These are phyloP conservation scores for Sarcodon sp. DNA, from an alignment of 768 basidiomycete species.

Conservation along the genomic window DNA sequence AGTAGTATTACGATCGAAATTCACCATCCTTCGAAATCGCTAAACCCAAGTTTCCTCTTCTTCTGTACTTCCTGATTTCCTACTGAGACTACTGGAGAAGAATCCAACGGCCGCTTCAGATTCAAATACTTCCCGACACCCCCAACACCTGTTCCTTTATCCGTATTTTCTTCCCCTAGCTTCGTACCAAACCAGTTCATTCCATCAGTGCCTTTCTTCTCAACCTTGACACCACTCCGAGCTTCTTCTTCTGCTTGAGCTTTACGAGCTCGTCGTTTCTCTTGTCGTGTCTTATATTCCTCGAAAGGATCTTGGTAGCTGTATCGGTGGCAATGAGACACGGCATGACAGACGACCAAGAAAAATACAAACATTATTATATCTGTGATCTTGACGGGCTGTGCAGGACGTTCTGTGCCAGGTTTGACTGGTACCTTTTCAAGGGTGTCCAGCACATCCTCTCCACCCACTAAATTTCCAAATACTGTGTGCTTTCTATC, in stretches of 20 bases:
- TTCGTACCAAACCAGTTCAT: conserved; percentile 87
- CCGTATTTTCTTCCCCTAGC: conserved; percentile 33
- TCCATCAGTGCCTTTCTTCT: conserved; percentile 52
- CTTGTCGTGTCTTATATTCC: conserved; percentile 74
- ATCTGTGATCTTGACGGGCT: conserved; percentile 76
- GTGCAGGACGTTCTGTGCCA: conserved; percentile 79
- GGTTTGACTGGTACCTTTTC: conserved; percentile 74
- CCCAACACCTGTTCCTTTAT: conserved; percentile 22
- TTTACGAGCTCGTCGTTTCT: conserved; percentile 60
- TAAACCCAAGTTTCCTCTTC: conserved; percentile 79
- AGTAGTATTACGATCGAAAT: too few species aligned
- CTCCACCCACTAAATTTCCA: conserved; percentile 92
- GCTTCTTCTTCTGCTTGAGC: conserved; percentile 27
- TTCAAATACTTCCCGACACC: conserved; percentile 77
- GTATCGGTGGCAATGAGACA: not conserved
- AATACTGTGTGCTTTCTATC: conserved; percentile 95
- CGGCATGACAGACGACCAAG: not conserved
- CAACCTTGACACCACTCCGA: conserved; percentile 11
- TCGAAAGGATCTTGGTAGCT: conserved; percentile 95
- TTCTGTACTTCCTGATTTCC: conserved; percentile 47
- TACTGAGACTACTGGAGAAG: conserved; percentile 1
- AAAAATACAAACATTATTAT: conserved; percentile 59
- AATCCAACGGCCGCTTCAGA: conserved; percentile 15
- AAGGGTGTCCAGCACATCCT: conserved; percentile 75
- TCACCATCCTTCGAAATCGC: conserved; percentile 81